phyloP scores from a whole-genome alignment of 2,329 filamentous ascomycete genomes.

The Chaetomiaceae sp. region DNA sequence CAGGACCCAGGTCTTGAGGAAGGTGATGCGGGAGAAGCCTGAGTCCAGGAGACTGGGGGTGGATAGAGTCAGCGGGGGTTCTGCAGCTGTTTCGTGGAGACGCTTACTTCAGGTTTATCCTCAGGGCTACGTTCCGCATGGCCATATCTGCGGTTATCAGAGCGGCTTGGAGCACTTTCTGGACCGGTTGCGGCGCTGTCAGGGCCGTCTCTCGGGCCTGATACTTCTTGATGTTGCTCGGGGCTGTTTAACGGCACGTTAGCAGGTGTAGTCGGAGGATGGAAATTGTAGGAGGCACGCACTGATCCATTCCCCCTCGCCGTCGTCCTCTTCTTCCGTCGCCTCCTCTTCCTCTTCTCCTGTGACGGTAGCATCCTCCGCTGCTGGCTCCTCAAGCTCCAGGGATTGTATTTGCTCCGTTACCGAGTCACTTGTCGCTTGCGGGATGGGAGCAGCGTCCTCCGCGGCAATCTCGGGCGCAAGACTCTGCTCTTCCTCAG shows the following conservation, averaged over 20 bases:
- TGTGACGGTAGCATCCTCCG: slow-evolving; percentile 17
- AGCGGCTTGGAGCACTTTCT: slow-evolving; percentile 73
- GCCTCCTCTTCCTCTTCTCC: slow-evolving; percentile 24
- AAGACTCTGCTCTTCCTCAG: slow-evolving; percentile 19
- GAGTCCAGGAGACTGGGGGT: slow-evolving; percentile 60
- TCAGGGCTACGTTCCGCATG: slow-evolving; percentile 93
- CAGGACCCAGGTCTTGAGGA: slow-evolving; percentile 81
- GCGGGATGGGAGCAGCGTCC: slow-evolving; percentile 3
- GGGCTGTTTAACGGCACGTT: slow-evolving; percentile 37
- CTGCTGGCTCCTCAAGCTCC: slow-evolving; percentile 17
- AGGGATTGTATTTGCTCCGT: slow-evolving; percentile 24
- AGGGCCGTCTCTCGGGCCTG: slow-evolving; percentile 59
- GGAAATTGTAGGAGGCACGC: not conserved
- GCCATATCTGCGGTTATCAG: slow-evolving; percentile 92
- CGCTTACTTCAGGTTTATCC: slow-evolving; percentile 67
- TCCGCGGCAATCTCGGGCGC: slow-evolving; percentile 1
- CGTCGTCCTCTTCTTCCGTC: slow-evolving; percentile 19
- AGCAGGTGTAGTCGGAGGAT: not conserved
- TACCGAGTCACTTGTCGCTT: slow-evolving; percentile 9
- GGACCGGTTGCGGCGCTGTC: slow-evolving; percentile 43
- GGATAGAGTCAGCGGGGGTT: slow-evolving; percentile 13
- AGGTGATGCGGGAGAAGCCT: slow-evolving; percentile 67
- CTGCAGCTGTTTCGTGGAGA: not conserved
- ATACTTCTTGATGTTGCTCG: slow-evolving; percentile 81
- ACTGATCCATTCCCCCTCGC: slow-evolving; percentile 25